Base-by-base conservation (phyloP, 768 basidiomycete species). In the Clitopilus hobsonii region DNA sequence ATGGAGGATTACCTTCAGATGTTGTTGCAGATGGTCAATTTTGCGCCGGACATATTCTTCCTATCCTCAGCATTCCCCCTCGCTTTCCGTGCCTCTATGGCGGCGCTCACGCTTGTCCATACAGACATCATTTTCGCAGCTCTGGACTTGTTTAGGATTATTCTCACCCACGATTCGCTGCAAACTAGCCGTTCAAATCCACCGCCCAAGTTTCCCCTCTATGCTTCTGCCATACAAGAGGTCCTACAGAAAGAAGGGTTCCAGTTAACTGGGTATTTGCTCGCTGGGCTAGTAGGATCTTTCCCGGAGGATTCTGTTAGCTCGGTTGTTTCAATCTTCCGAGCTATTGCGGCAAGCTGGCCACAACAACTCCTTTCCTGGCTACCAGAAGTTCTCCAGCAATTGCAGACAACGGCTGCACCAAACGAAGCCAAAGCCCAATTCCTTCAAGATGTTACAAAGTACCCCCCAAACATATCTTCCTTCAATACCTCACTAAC, bases 1-100 rank as follows among this genome's bases (percentile, higher is more conserved):
- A 73, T 99, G 63, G 96, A 98, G 68, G 97, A 99, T 66, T 98
- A 95, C 61, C 66, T 94, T 51, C 94, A 92, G 58, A 79, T 94
- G 71, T 71, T 93, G 13, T 69, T 86, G 53, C 84, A 85, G 59
- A 74, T 94, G 63, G 69, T 86, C 49, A 81, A 85, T 38, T 71
- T 78, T 59, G 75, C 81, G 0, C 92, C 96, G 5, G 84, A 89
- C 51, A 72, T 91, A 38, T 82, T 94, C 60, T 89, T 96, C 72
- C 76, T 84, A 57, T 91, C 91, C 1, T 74, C 87, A 5, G 78
- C 83, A 11, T 91, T 98, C 69, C 84, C 89, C 5, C 67, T 85
- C 49, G 87, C 88, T 8, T 89, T 97, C 72, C 81, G 83, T 29
- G 84, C 85, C 41, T 74, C 84, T 26, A 81, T 96, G 74, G 80